Conservation (phyloP, 116 monocot genomes). For the Posidonia oceanica region DNA sequence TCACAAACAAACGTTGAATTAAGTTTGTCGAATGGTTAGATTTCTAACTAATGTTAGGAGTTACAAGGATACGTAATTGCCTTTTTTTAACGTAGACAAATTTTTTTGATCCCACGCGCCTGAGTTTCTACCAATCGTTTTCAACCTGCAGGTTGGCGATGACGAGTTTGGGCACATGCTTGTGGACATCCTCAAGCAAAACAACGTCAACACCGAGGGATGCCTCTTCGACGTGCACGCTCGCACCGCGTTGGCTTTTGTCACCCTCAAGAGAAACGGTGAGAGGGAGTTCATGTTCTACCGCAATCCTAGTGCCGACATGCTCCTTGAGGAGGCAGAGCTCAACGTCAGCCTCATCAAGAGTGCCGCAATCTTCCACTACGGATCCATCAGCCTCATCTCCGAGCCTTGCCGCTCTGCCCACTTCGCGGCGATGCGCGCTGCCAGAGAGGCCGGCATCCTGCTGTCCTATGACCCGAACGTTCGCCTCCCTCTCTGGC, state of each 20-base stretch:
- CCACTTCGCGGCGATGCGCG: conserved; percentile 58
- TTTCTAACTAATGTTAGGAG: no score
- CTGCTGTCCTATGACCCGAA: conserved; percentile 72
- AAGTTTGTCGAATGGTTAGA: no score
- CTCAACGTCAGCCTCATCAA: conserved; percentile 54
- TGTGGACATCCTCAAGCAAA: conserved; percentile 49
- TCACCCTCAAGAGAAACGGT: conserved; percentile 53
- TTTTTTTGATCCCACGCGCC: no score
- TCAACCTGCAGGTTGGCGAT: conserved; percentile 45
- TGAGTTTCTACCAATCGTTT: no score
- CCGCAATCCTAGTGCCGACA: conserved; percentile 83
- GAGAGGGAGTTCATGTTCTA: conserved; percentile 97
- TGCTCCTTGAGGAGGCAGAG: conserved; percentile 68
- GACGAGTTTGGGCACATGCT: conserved; percentile 85
- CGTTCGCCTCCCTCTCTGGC: conserved; percentile 70
- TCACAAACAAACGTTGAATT: no score
- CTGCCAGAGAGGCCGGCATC: conserved; percentile 56
- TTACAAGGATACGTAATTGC: no score
- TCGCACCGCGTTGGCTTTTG: conserved; percentile 70
- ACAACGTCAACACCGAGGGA: conserved; percentile 35
- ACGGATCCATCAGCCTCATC: conserved; percentile 75
- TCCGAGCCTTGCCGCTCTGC: conserved; percentile 64
- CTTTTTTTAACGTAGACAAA: no score
- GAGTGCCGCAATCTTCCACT: conserved; percentile 54
- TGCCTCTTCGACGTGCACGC: conserved; percentile 50